These are phyloP conservation scores for Phytophthora pseudosyringae DNA, from an alignment of 352 stramenopile genomes.

Conservation along the genomic window DNA sequence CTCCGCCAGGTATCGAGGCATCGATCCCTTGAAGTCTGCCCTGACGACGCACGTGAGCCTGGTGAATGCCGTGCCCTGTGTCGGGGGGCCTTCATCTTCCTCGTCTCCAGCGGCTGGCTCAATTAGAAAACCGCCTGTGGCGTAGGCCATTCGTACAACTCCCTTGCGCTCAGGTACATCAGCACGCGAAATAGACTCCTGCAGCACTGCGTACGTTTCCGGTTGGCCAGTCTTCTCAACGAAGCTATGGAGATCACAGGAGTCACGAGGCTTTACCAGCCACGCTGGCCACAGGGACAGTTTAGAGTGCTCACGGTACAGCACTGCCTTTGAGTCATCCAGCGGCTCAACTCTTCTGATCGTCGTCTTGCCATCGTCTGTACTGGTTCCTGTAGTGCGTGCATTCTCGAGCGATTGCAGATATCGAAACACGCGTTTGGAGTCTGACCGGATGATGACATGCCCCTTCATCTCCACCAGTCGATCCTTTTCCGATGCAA, in stretches of 20 bases:
- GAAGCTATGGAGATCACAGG: conserved; percentile 83
- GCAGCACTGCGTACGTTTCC: conserved; percentile 71
- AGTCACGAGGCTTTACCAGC: conserved; percentile 82
- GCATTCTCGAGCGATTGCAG: conserved; percentile 61
- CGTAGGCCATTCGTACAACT: conserved; percentile 76
- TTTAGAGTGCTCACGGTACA: conserved; percentile 74
- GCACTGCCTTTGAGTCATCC: conserved; percentile 64
- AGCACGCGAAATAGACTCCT: conserved; percentile 68
- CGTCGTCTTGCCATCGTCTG: conserved; percentile 39
- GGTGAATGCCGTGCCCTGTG: conserved; percentile 25
- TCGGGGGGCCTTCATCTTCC: not conserved
- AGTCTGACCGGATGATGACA: conserved; percentile 53
- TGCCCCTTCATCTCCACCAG: conserved; percentile 83
- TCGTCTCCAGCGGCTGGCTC: conserved; percentile 50
- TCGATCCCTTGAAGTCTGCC: conserved; percentile 63
- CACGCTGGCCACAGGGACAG: conserved; percentile 81
- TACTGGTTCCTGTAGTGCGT: conserved; percentile 34
- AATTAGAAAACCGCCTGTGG: conserved; percentile 72
- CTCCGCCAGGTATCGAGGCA: conserved; percentile 76
- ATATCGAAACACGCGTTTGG: conserved; percentile 64
- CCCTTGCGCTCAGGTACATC: conserved; percentile 76
- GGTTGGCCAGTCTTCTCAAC: conserved; percentile 67
- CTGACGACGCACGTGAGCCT: conserved; percentile 63
- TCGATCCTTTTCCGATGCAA: conserved; percentile 44
- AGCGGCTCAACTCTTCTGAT: conserved; percentile 69